Conservation (phyloP, 257 asterid species). For the Jacaranda copaia region DNA sequence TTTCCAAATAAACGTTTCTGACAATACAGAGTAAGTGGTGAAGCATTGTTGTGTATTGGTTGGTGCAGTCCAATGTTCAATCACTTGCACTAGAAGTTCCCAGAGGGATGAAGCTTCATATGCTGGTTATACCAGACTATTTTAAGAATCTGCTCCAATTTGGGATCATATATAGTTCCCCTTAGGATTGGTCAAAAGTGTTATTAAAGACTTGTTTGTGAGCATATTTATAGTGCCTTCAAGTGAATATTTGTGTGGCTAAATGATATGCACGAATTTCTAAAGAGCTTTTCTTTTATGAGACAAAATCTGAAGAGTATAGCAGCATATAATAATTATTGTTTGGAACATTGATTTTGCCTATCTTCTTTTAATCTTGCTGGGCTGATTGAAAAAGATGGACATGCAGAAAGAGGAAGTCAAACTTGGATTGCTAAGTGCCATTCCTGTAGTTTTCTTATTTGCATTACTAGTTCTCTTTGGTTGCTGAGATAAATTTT, state of each 20-base stretch:
- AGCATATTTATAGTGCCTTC: too few relatives aligned
- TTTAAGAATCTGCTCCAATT: not conserved
- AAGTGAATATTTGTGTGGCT: constrained; percentile 5
- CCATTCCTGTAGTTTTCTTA: not conserved
- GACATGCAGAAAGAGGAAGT: not conserved
- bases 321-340: not conserved
- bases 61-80: not conserved
- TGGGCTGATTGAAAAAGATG: not conserved
- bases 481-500: not conserved
- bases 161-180: not conserved
- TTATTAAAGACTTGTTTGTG: not conserved
- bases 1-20: not conserved
- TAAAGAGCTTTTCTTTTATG: not conserved
- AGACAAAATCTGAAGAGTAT: not conserved
- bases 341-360: not conserved
- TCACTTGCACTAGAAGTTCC: not conserved
- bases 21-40: not conserved
- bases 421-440: not conserved
- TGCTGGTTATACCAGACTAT: not conserved
- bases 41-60: not conserved
- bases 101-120: not conserved
- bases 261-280: not conserved
- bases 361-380: not conserved
- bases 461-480: not conserved
- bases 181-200: not conserved